Percentiles rank a stretch among this genome's conserved stretches.
Evolutionary conservation across 1,139 yeast genomes (phyloP).

Genomic region (Spathaspora sp.): DNA sequence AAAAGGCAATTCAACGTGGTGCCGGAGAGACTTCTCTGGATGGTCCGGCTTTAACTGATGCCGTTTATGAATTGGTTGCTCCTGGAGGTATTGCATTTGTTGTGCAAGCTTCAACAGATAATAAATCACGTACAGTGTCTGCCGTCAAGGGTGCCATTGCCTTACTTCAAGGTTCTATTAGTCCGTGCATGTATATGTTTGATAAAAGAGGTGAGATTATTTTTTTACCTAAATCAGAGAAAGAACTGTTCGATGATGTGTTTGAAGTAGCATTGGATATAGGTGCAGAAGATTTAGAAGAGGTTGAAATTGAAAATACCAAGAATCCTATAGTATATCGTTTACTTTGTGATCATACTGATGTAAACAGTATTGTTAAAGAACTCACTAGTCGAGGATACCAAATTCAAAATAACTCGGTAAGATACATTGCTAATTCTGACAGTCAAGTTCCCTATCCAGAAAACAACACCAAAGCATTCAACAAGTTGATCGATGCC

Average conservation of each 20-base stretch:
- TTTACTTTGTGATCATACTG: slow-evolving; percentile 58
- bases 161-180: slow-evolving; percentile 65
- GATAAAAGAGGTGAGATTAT: slow-evolving; percentile 72
- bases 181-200: slow-evolving; percentile 79
- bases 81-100: slow-evolving; percentile 90
- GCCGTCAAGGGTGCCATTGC: slow-evolving; percentile 74
- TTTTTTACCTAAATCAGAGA: slow-evolving; percentile 39
- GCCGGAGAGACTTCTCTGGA: slow-evolving; percentile 50
- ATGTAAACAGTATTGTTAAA: slow-evolving; percentile 61
- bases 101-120: slow-evolving; percentile 85
- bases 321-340: slow-evolving; percentile 39
- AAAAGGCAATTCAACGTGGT: slow-evolving; percentile 83
- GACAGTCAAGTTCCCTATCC: slow-evolving; percentile 60
- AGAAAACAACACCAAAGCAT: slow-evolving; percentile 53
- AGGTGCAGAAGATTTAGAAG: slow-evolving; percentile 83
- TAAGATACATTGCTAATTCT: slow-evolving; percentile 62
- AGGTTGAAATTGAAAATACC: slow-evolving; percentile 41
- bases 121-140: slow-evolving; percentile 78
- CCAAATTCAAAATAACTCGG: slow-evolving; percentile 66
- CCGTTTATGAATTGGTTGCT: slow-evolving; percentile 85
- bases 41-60: slow-evolving; percentile 35
- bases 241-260: slow-evolving; percentile 55
- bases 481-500: slow-evolving; percentile 56
- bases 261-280: slow-evolving; percentile 74
- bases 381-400: slow-evolving; percentile 53